Base-by-base conservation (phyloP, 2,329 filamentous ascomycete genomes). In the Diaporthe citri region DNA sequence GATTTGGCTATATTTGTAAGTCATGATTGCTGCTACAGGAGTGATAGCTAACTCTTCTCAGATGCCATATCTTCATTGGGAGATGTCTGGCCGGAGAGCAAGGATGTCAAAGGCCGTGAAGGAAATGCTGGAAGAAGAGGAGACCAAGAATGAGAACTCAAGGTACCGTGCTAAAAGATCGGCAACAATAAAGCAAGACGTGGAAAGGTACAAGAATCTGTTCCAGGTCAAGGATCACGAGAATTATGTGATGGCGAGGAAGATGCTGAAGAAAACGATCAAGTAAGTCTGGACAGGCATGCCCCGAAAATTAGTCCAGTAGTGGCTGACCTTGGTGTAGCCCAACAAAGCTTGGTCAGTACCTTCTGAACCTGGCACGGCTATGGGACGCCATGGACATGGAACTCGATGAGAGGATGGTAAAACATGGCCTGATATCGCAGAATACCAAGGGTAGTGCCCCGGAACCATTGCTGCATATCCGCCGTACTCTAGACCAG, bases 21-120 rank as follows among this genome's bases (percentile, higher is more conserved):
- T 39, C 15, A 4, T 28, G 6, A 4, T n/a, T 39, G 28, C n/a
- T 36, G 15, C 3, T 51, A 4, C 13, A 51, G n/a, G 2, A 34
- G n/a, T n/a, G 0, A 13, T 2, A 4, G 34, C 43, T 71, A 3
- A 71, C 36, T 10, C 3, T 36, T 8, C n/a, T 2, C 3, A 75
- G 73, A 39, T 75, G 41, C 73, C 73, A 25, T 75, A 75, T 25
- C 17, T 75, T 20, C 73, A 75, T 17, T 75, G 73, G 73, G 73
- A 75, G 69, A 72, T 57, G 0, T 52, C 34, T 8, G 15, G 5
- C 17, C 73, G 73, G 2, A 59, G 28, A 22, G 31, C 36, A 4
- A 31, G 41, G 4, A 75, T 75, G 69, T 22, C 67, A 8, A 31
- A 22, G 22, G 8, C 10, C 10, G 60, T 74, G 4, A 22, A 41